Evolutionary conservation across 2,329 filamentous ascomycete genomes (phyloP).

Genomic region (Tolypocladium nubicola): DNA sequence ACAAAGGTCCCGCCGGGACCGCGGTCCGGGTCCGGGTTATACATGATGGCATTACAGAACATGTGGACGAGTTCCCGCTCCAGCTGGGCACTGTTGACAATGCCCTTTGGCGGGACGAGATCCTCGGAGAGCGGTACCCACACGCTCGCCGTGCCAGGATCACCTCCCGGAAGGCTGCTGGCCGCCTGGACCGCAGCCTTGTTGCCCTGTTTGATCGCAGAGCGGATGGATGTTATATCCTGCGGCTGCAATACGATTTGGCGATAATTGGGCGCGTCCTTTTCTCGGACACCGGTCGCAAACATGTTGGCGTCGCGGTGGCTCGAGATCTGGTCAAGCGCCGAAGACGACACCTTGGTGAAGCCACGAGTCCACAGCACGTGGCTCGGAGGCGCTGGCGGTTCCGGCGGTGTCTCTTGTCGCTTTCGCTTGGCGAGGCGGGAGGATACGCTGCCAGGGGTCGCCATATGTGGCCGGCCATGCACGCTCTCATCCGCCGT

Average conservation of each 20-base stretch:
- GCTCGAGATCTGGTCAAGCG: slow-evolving; percentile 65
- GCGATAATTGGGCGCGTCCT: slow-evolving; percentile 65
- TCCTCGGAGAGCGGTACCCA: slow-evolving; percentile 64
- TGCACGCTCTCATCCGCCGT: slow-evolving; percentile 42
- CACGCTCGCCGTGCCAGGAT: slow-evolving; percentile 44
- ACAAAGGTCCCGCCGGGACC: slow-evolving; percentile 56
- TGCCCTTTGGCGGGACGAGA: slow-evolving; percentile 73
- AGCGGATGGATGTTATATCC: slow-evolving; percentile 67
- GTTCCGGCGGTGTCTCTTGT: slow-evolving; percentile 35
- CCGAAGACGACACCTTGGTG: slow-evolving; percentile 59
- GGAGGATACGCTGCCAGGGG: slow-evolving; percentile 26
- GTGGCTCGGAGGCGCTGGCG: slow-evolving; percentile 49
- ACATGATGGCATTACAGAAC: slow-evolving; percentile 98
- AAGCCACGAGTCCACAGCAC: slow-evolving; percentile 70
- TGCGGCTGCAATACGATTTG: slow-evolving; percentile 65
- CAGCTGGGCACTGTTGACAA: slow-evolving; percentile 86
- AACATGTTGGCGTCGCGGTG: slow-evolving; percentile 75
- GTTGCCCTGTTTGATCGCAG: slow-evolving; percentile 64
- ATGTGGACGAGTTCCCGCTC: slow-evolving; percentile 92
- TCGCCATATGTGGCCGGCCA: slow-evolving; percentile 25
- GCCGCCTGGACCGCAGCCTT: slow-evolving; percentile 51
- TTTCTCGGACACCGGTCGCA: slow-evolving; percentile 62
- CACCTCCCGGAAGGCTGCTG: slow-evolving; percentile 48
- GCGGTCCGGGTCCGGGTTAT: slow-evolving; percentile 73
- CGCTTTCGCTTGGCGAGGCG: slow-evolving; percentile 45